Evolutionary conservation across 306 rosid species (phyloP), one percentile per base, ranked within the genome.

Genomic region (Prunus davidiana): DNA sequence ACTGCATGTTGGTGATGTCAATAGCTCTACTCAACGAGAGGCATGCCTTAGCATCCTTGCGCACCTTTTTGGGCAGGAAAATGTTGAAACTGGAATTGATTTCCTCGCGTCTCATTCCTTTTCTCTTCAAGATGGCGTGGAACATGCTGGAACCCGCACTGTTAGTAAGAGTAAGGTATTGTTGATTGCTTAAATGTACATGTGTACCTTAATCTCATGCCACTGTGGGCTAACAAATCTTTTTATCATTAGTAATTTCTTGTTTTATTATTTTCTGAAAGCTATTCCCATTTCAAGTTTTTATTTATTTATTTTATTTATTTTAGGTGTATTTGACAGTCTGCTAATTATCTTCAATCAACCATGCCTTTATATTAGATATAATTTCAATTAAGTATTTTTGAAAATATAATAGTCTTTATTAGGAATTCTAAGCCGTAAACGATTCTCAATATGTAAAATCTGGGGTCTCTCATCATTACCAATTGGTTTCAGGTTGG

Each of bases 111-210:
- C 85, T 74, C 83, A 71, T 54, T 70, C 76, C 25, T 46, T 80
- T 71, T 72, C 76, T 50, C 84, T 79, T 75, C 85, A 81, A 77
- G 85, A 82, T 83, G 54, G 81, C 52, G 80, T 69, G 73, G 87
- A 87, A 75, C 84, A 86, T 82, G 76, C 85, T 77, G 90, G 85
- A 84, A 74, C 76, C 34, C 84, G 87, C 84, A 74, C 88, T 69
- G 91, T 86, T 77, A 86, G 87, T 76, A 92, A 90, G 96, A 95
- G 86, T 62, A 89, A 95, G 98, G 98, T 95, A 90, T 55, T 49
- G 50, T 61, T 72, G 77, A 51, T 73, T 72, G 52, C 45, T 46
- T 58, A 52, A 63, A 60, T 56, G 25, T 45, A 57, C 73, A 74
- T 67, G 19, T n/a, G 45, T 72, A 75, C 68, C 52, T 81, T 62